Evolutionary conservation across 345 rosid genomes (phyloP).

Genomic region (Hibiscus syriacus): DNA sequence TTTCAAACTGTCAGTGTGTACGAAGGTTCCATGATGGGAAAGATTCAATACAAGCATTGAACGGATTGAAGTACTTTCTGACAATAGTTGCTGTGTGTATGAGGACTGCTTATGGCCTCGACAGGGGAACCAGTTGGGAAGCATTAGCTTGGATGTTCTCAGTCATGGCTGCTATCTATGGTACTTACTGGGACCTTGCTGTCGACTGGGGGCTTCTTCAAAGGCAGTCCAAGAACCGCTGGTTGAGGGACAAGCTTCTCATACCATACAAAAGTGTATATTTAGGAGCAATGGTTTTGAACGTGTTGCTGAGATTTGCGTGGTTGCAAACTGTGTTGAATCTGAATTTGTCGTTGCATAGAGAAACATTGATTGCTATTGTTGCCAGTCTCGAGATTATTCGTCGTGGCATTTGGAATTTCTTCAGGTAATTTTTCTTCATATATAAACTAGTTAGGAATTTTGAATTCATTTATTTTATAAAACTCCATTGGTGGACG

Average conservation of each 20-base stretch:
- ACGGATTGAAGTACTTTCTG: neutral
- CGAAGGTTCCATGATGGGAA: slow-evolving; percentile 35
- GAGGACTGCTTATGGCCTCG: neutral
- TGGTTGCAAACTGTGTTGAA: too few species aligned
- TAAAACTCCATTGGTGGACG: too few species aligned
- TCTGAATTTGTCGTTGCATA: slow-evolving; percentile 25
- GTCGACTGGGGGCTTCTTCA: neutral
- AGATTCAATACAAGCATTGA: neutral
- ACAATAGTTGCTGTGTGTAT: neutral
- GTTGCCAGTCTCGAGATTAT: slow-evolving; percentile 59
- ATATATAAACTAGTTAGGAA: too few species aligned
- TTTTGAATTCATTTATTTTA: too few species aligned
- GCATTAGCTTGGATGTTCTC: neutral
- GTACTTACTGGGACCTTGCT: neutral
- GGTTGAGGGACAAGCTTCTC: neutral
- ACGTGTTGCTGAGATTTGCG: slow-evolving; percentile 17
- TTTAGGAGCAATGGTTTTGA: slow-evolving; percentile 14
- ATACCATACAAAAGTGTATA: too few species aligned
- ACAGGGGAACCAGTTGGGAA: neutral
- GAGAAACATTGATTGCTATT: slow-evolving; percentile 29
- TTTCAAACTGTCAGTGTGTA: slow-evolving; percentile 32
- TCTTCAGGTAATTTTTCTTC: slow-evolving; percentile 52
- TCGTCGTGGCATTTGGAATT: slow-evolving; percentile 72
- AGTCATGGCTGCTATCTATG: neutral
- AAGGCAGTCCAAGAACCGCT: neutral